Percentiles rank a stretch among this genome's conserved stretches.
These are phyloP conservation scores for Diaporthe humulicola DNA, from an alignment of 2,329 filamentous ascomycete species.

Conservation along the genomic window DNA sequence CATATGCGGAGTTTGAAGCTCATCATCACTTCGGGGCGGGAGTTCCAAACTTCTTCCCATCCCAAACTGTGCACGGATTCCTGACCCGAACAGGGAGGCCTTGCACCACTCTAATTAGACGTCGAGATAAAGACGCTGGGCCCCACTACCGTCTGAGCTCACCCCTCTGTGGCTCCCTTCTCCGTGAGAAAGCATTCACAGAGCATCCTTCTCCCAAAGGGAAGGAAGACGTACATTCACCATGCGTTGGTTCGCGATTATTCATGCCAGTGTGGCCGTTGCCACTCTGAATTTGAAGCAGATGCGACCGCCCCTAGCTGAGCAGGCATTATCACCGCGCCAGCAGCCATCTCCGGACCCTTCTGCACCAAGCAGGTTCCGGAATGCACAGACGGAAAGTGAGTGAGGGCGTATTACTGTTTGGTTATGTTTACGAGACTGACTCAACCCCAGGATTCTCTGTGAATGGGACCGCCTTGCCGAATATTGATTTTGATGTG, in stretches of 20 bases:
- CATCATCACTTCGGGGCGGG: neutral
- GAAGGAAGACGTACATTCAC: neutral
- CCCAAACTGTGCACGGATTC: neutral
- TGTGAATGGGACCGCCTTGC: constrained; percentile 72
- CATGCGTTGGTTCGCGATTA: constrained; percentile 26
- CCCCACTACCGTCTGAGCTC: neutral
- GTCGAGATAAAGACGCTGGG: neutral
- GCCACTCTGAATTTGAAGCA: constrained; percentile 23
- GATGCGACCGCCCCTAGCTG: constrained; percentile 1
- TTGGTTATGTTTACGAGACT: neutral
- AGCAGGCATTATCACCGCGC: neutral
- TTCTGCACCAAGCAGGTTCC: constrained; percentile 15
- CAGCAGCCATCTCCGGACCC: neutral
- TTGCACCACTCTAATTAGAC: constrained; percentile 16
- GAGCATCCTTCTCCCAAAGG: neutral
- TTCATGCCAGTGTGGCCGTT: neutral
- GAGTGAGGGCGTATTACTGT: neutral
- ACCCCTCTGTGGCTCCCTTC: neutral
- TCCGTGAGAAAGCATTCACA: neutral
- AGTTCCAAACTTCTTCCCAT: neutral
- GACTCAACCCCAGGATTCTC: constrained; percentile 62
- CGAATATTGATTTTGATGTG: constrained; percentile 76
- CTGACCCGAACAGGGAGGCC: neutral
- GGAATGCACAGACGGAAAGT: constrained; percentile 30
- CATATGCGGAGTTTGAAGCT: neutral